Evolutionary conservation across 1,284 basidiomycete species (phyloP).

Genomic region (Microstroma glucosiphilum): DNA sequence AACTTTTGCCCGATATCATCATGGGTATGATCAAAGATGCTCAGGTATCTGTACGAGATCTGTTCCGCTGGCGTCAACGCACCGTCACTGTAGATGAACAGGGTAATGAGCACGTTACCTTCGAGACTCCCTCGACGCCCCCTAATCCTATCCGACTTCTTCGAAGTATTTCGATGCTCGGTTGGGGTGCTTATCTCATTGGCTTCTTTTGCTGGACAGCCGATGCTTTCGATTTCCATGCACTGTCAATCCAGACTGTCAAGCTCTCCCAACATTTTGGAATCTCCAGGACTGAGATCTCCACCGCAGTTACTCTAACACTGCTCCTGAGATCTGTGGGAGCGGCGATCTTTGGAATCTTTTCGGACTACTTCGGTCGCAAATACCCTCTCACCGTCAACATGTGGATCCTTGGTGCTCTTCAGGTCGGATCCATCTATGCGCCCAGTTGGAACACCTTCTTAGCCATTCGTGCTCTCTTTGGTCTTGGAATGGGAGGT

Average conservation of each 20-base stretch:
- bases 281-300: conserved; percentile 27
- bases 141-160: conserved; percentile 25
- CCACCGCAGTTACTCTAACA: conserved; percentile 29
- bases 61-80: conserved; percentile 22
- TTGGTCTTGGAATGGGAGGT: conserved; percentile 31
- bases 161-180: conserved; percentile 16
- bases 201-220: conserved; percentile 28
- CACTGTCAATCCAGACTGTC: conserved; percentile 27
- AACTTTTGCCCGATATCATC: no score
- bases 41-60: neutral
- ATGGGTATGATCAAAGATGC: no score
- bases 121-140: conserved; percentile 18
- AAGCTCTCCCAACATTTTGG: conserved; percentile 26
- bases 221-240: conserved; percentile 33
- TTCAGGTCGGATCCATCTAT: conserved; percentile 31
- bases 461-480: conserved; percentile 32
- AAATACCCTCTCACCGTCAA: conserved; percentile 31
- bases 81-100: conserved; percentile 22
- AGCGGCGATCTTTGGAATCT: conserved; percentile 31
- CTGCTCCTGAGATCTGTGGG: conserved; percentile 30
- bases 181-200: conserved; percentile 28
- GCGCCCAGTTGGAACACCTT: conserved; percentile 23
- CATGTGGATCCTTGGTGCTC: conserved; percentile 26
- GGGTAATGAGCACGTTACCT: conserved; percentile 22
- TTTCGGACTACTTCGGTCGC: conserved; percentile 14